A percentile compares a stretch with the other conserved stretches of the same genome.
These are phyloP conservation scores for Boletus mariae DNA, from an alignment of 1,284 basidiomycete species.

Conservation along the genomic window DNA sequence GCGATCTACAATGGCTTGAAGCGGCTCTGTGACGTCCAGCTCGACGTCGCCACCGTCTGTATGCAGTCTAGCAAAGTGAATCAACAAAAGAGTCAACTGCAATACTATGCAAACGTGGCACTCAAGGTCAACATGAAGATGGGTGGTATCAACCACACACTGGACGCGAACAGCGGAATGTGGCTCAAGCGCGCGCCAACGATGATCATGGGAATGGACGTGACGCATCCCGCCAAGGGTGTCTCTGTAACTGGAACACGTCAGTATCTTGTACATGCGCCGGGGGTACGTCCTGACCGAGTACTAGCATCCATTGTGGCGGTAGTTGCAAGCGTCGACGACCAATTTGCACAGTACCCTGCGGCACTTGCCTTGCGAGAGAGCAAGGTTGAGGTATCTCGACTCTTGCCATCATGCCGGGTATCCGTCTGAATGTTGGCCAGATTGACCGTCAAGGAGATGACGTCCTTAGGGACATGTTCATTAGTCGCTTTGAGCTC, in stretches of 20 bases:
- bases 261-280: slow-evolving; percentile 1
- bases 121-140: slow-evolving; percentile 74
- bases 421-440: not conserved
- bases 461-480: slow-evolving; percentile 51
- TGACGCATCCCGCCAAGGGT: slow-evolving; percentile 64
- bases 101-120: slow-evolving; percentile 28
- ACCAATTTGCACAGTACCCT: slow-evolving; percentile 66
- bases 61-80: slow-evolving; percentile 61
- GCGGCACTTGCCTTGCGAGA: slow-evolving; percentile 62
- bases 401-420: not conserved
- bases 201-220: slow-evolving; percentile 81
- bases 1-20: slow-evolving; percentile 70
- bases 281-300: not conserved
- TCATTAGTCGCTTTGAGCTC: slow-evolving; percentile 60
- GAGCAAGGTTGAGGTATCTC: slow-evolving; percentile 59
- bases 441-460: slow-evolving; percentile 61
- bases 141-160: slow-evolving; percentile 68
- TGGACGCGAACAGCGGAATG: slow-evolving; percentile 49
- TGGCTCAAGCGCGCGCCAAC: slow-evolving; percentile 59
- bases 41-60: slow-evolving; percentile 68
- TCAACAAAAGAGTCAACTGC: slow-evolving; percentile 42
- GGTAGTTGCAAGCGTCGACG: slow-evolving; percentile 69
- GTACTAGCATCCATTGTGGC: slow-evolving; percentile 64
- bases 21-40: slow-evolving; percentile 58
- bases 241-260: slow-evolving; percentile 53